Percentiles rank a stretch among this genome's conserved stretches.
Conservation (phyloP, 371 early-diverging fungal genomes). For the Batkoa obscura region DNA sequence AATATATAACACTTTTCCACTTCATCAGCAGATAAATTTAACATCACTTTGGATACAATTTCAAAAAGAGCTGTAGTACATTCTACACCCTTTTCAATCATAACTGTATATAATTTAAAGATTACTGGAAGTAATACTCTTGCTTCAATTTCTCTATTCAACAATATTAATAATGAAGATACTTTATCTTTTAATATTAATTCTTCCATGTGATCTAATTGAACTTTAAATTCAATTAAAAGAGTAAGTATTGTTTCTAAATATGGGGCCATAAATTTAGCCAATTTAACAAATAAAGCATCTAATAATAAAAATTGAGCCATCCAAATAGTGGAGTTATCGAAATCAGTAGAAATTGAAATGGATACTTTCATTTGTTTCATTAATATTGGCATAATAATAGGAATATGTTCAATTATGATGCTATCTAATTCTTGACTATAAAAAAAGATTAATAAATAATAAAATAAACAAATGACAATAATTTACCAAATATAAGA, state of each 20-base stretch:
- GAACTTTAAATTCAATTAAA: not conserved
- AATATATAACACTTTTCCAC: conserved; percentile 51
- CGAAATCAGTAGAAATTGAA: conserved; percentile 1
- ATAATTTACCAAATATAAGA: not conserved
- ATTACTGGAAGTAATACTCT: conserved; percentile 46
- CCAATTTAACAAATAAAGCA: conserved; percentile 43
- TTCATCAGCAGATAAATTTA: conserved; percentile 35
- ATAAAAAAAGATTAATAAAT: not conserved
- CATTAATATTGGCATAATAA: not conserved
- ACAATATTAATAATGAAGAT: conserved; percentile 22
- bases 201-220: not conserved
- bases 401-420: not conserved
- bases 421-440: not conserved
- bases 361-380: conserved; percentile 1
- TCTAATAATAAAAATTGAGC: conserved; percentile 50
- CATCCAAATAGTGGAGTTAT: conserved; percentile 21
- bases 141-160: conserved; percentile 39
- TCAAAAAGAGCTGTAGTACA: conserved; percentile 27
- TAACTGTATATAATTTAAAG: conserved; percentile 34
- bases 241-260: conserved; percentile 28
- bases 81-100: conserved; percentile 30
- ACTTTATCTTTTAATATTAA: conserved; percentile 17
- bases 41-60: conserved; percentile 39
- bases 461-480: not conserved
- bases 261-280: conserved; percentile 72